Base-by-base conservation (phyloP, 192 early-diverging fungal species). In the Funneliformis geosporum region DNA sequence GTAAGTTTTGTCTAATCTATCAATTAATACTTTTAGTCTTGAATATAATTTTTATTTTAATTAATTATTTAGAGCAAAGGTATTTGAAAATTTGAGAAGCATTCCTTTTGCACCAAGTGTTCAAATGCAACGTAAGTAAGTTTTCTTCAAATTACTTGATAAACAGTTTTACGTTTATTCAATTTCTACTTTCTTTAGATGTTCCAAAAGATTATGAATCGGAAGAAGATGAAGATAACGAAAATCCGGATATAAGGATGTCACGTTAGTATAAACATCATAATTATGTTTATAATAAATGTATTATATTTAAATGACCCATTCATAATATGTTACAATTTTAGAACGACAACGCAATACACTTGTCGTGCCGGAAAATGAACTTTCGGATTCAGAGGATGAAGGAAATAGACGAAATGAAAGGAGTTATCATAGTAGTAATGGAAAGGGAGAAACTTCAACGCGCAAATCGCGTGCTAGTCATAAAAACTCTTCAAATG, bases 311-410 rank as follows among this genome's bases (percentile, higher is more conserved):
- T 33, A 47, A 70, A 72, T 14, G 28, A 5, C 14, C 9, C 12
- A n/a, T 80, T 33, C 2, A 33, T 2, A 33, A 60, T 23, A 4
- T 21, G 16, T 16, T 27, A 67, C 16, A 7, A 40, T 39, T 62
- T n/a, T 71, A 94, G 91, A 90, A 79, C 83, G 85, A 16, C 82
- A 90, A 80, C 83, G 84, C 40, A 93, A 95, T 83, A 75, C 83
- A 40, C 89, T 89, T 39, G 84, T 92, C 44, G 86, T 91, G 23
- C 93, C 90, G 28, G 90, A 92, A n/a, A 91, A 86, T 62, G 93
- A 94, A 82, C 85, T 90, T 11, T 94, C 91, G 11, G 94, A 95
- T 76, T 93, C 91, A 11, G 93, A 95, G 33, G 93, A 95, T 71
- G 92, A 93, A 39, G 86, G 86, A 43, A 81, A 81, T 12, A 76